Base-by-base conservation (phyloP, 108 stramenopile genomes). In the Pseudonitzschia delicatissima region DNA sequence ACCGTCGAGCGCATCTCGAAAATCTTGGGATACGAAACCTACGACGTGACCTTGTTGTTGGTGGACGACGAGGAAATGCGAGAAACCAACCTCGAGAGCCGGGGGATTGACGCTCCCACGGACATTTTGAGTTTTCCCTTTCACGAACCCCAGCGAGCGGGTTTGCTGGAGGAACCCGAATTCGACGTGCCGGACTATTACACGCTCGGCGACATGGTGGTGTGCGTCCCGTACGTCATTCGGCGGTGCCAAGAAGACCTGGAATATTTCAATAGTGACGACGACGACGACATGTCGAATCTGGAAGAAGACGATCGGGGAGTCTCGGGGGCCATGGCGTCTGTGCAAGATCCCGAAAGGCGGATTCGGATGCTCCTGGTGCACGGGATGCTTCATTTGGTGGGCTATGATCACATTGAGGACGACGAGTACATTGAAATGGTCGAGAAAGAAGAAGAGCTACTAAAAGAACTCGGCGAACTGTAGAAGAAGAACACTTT, bases 361-460 rank as follows among this genome's bases (percentile, higher is more conserved):
- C 37, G 60, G 20, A 61, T 61, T 18, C 17, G 60, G 5, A 85
- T 97, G 90, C 78, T 98, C 17, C 37, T 96, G 15, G 84, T 97
- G n/a, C 97, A 98, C 66, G 96, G 97, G 11, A 83, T 98, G 87
- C 72, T 97, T 13, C 97, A 98, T 76, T 73, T 98, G 53, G 90
- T 96, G 1, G 96, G 96, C 27, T 89, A 96, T 66, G 97, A 98
- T 78, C 97, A 98, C 71, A 90, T 91, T 57, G 86, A 89, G 45
- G 93, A 95, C 60, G 85, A 93, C 47, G 97, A 98, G 36, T 97
- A 92, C 75, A 81, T 94, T 72, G 69, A 82, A 42, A 98, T 98
- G 60, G 60, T 61, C 37, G 23, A 42, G 20, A 15, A 37, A 42
- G 60, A 61, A 36, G 60, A 61, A 42, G 60, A 40, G 8, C 18